phyloP scores from a whole-genome alignment of 495 filamentous ascomycete species.

The Aspergillus sclerotioniger region DNA sequence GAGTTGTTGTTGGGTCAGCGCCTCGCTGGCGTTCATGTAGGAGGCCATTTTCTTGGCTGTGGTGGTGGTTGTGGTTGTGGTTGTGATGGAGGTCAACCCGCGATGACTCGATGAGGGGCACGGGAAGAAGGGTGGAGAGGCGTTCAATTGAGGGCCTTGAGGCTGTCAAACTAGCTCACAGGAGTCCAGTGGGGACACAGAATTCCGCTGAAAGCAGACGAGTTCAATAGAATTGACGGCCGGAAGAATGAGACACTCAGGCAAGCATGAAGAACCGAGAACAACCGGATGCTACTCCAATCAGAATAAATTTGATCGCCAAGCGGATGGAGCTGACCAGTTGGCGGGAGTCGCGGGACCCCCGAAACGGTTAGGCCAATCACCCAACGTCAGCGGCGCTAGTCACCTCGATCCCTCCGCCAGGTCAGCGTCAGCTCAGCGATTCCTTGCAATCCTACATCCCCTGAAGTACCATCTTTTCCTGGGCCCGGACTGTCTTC shows the following conservation, averaged over 20 bases:
- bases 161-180: neutral
- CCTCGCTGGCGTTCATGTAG: constrained; percentile 43
- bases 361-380: neutral
- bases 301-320: constrained; percentile 1
- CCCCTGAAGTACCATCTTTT: no score
- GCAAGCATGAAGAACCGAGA: neutral
- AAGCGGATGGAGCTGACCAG: neutral
- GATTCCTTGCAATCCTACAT: neutral
- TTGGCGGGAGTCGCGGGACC: neutral
- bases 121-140: neutral
- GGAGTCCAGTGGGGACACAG: no score
- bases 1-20: constrained; percentile 39
- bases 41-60: constrained; percentile 36
- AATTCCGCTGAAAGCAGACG: neutral
- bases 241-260: neutral
- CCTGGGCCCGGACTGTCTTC: no score
- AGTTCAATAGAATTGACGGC: neutral
- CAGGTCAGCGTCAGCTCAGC: no score
- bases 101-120: constrained; percentile 2
- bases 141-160: neutral
- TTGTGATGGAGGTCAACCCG: constrained; percentile 9
- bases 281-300: neutral
- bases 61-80: constrained; percentile 10
- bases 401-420: no score
- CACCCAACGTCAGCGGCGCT: neutral